These are phyloP conservation scores for Biscogniauxia sp. DNA, from an alignment of 2,329 filamentous ascomycete genomes.

Conservation along the genomic window DNA sequence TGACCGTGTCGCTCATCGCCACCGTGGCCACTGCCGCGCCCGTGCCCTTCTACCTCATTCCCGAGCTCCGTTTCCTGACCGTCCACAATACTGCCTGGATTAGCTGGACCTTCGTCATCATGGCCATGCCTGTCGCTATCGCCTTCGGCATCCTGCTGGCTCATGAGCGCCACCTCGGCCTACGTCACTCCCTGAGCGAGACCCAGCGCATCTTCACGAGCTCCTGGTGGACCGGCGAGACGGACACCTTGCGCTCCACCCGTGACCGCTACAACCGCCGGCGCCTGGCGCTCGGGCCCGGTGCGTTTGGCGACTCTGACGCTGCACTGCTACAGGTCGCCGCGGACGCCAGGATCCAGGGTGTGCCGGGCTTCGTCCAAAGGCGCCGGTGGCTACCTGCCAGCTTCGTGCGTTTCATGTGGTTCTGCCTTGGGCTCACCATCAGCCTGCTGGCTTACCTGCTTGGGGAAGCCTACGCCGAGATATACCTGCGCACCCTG, in stretches of 20 bases:
- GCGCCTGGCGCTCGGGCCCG: conserved; percentile 34
- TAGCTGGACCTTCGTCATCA: conserved; percentile 67
- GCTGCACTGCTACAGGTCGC: conserved; percentile 24
- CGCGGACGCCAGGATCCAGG: conserved; percentile 15
- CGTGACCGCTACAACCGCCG: conserved; percentile 41
- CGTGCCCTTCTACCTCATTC: conserved; percentile 57
- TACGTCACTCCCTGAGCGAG: conserved; percentile 61
- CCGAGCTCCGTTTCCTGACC: conserved; percentile 52
- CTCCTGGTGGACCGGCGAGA: conserved; percentile 64
- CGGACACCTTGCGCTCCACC: conserved; percentile 42
- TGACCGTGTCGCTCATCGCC: conserved; percentile 62
- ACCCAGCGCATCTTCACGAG: conserved; percentile 66
- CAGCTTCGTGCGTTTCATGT: conserved; percentile 66
- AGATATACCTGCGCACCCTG: conserved; percentile 65
- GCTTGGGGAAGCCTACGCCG: conserved; percentile 66
- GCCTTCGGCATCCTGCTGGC: conserved; percentile 63
- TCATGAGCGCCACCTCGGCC: conserved; percentile 61
- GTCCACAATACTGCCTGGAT: conserved; percentile 67
- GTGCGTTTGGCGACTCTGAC: conserved; percentile 41
- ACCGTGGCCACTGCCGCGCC: conserved; percentile 58
- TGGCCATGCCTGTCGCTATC: conserved; percentile 66
- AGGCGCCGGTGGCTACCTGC: conserved; percentile 59
- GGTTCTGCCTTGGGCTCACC: conserved; percentile 64
- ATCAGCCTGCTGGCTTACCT: conserved; percentile 65
- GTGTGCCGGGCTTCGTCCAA: conserved; percentile 40